These are phyloP conservation scores for Phlebopus sp. DNA, from an alignment of 1,284 basidiomycete genomes.

Conservation along the genomic window DNA sequence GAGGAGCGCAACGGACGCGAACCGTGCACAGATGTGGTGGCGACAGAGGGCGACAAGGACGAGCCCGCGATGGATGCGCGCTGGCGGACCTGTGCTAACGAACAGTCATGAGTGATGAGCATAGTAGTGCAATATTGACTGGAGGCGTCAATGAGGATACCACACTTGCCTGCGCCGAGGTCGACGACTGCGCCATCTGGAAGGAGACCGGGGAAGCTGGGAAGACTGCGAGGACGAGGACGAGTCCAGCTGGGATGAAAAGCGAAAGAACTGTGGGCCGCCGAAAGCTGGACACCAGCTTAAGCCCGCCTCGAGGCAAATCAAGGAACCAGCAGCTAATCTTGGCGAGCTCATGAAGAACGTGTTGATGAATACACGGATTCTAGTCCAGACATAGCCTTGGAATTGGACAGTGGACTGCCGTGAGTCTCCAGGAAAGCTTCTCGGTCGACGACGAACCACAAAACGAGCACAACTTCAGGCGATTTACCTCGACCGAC, in stretches of 20 bases:
- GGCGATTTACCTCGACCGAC: too few relatives aligned
- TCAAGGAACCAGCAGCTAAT: slow-evolving; percentile 13
- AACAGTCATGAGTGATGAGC: neutral
- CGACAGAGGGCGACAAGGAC: slow-evolving; percentile 6
- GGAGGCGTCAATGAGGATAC: too few relatives aligned
- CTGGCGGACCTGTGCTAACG: slow-evolving; percentile 15
- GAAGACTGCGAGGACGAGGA: neutral
- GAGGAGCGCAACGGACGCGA: slow-evolving; percentile 31
- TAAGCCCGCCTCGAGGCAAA: slow-evolving; percentile 16
- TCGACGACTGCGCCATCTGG: slow-evolving; percentile 1
- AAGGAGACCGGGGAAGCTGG: neutral
- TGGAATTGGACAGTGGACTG: too few relatives aligned
- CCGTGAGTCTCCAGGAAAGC: too few relatives aligned
- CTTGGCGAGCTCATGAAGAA: neutral
- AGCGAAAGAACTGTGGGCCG: slow-evolving; percentile 9
- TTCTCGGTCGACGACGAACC: too few relatives aligned
- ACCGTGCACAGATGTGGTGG: slow-evolving; percentile 7
- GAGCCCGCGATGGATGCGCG: slow-evolving; percentile 10
- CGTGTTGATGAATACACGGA: neutral
- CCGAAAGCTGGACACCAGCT: slow-evolving; percentile 20
- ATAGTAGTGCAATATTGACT: too few relatives aligned
- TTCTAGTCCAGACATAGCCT: too few relatives aligned
- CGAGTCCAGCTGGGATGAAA: neutral
- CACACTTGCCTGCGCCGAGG: slow-evolving; percentile 16
- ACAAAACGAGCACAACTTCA: too few relatives aligned